Percentiles rank a stretch among this genome's conserved stretches.
Conservation (phyloP, 2,329 filamentous ascomycete genomes). For the Colletotrichum cuscutae region DNA sequence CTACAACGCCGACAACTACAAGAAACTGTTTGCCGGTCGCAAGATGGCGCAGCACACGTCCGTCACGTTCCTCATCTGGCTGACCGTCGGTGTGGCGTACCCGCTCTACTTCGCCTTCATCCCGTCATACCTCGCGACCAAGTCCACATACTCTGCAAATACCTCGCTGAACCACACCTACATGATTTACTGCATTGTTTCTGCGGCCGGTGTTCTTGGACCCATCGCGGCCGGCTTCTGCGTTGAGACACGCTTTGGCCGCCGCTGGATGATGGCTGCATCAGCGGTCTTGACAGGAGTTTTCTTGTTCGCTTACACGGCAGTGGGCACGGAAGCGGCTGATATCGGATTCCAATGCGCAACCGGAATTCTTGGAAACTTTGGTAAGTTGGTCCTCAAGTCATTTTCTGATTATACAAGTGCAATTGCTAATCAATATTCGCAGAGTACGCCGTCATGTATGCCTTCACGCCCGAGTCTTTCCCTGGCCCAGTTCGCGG, state of each 20-base stretch:
- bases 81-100: slow-evolving; percentile 58
- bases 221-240: slow-evolving; percentile 53
- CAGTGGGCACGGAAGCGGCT: slow-evolving; percentile 49
- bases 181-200: slow-evolving; percentile 49
- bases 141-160: slow-evolving; percentile 41
- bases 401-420: too few species aligned
- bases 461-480: slow-evolving; percentile 64
- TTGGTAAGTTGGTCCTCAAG: slow-evolving; percentile 41
- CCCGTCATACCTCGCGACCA: slow-evolving; percentile 55
- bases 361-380: slow-evolving; percentile 57
- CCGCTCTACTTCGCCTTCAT: slow-evolving; percentile 59
- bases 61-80: slow-evolving; percentile 54
- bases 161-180: slow-evolving; percentile 44
- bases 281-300: slow-evolving; percentile 55
- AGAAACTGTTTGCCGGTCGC: slow-evolving; percentile 43
- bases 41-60: slow-evolving; percentile 47
- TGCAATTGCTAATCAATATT: slow-evolving; percentile 13
- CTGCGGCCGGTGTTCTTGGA: slow-evolving; percentile 50
- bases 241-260: slow-evolving; percentile 53
- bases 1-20: slow-evolving; percentile 42
- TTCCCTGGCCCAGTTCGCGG: slow-evolving; percentile 66
- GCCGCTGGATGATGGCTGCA: slow-evolving; percentile 55
- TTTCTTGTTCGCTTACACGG: slow-evolving; percentile 58
- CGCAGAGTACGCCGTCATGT: slow-evolving; percentile 45
- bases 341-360: slow-evolving; percentile 52